Percentiles rank a stretch among this genome's conserved stretches.
phyloP scores from a whole-genome alignment of 768 basidiomycete genomes.

The Podaxis carcinomalis region DNA sequence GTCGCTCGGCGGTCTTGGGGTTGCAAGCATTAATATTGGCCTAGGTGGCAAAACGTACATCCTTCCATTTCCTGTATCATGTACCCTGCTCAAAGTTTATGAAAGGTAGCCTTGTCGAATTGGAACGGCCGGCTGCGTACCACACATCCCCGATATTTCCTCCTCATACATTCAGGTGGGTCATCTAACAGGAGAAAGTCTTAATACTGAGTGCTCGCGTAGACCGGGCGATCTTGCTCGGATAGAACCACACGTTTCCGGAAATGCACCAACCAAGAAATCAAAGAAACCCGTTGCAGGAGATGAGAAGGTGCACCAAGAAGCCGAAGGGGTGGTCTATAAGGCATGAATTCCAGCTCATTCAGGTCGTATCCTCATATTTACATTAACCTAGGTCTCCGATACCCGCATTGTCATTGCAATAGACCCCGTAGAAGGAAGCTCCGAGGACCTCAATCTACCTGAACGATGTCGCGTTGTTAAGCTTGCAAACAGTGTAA shows the following conservation, averaged over 20 bases:
- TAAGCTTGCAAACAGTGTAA: constrained; percentile 90
- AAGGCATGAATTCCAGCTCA: constrained; percentile 41
- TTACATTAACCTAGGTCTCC: constrained; percentile 51
- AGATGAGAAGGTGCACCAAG: constrained; percentile 33
- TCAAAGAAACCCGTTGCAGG: constrained; percentile 35
- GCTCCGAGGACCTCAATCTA: constrained; percentile 65
- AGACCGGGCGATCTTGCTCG: constrained; percentile 89
- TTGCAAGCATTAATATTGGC: constrained; percentile 73
- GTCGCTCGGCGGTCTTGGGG: constrained; percentile 68
- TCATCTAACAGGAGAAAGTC: background rate
- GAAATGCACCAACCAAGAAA: constrained; percentile 34
- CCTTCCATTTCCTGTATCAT: background rate
- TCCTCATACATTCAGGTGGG: constrained; percentile 79
- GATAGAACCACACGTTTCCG: constrained; percentile 66
- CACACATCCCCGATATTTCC: constrained; percentile 70
- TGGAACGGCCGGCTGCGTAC: constrained; percentile 80
- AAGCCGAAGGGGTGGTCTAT: constrained; percentile 82
- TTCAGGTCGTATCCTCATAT: background rate
- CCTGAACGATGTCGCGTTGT: constrained; percentile 83
- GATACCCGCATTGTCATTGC: constrained; percentile 81
- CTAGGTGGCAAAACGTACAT: constrained; percentile 88
- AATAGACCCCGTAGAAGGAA: constrained; percentile 57
- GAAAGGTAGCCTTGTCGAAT: constrained; percentile 72
- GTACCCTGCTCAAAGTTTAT: constrained; percentile 18
- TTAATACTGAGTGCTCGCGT: background rate